These are phyloP conservation scores for Immersiella caudata DNA, from an alignment of 495 filamentous ascomycete species.

Conservation along the genomic window DNA sequence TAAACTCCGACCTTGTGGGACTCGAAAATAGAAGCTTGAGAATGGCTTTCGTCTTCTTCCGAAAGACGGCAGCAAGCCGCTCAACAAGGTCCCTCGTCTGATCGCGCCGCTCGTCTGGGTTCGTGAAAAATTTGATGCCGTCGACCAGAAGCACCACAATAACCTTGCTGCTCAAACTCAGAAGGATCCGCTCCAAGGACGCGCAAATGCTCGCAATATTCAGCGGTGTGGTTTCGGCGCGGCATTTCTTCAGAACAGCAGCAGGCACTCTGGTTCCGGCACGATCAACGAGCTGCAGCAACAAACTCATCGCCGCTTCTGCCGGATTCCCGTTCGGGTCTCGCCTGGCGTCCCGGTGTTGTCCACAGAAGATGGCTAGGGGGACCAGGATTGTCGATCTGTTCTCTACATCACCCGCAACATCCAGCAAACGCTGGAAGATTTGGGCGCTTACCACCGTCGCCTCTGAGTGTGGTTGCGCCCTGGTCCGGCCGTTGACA, in stretches of 20 bases:
- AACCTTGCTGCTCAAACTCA: neutral
- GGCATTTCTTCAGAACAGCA: conserved; percentile 7
- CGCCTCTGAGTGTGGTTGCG: neutral
- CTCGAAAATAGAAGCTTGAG: conserved; percentile 23
- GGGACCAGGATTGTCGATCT: conserved; percentile 3
- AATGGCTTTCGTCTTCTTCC: neutral
- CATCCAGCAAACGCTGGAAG: neutral
- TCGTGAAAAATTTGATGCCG: conserved; percentile 18
- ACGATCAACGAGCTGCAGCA: conserved; percentile 23
- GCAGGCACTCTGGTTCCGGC: neutral
- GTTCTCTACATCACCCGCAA: neutral
- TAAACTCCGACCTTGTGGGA: conserved; percentile 11
- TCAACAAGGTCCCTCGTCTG: conserved; percentile 11
- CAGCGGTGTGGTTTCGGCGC: neutral
- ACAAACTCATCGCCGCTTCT: conserved; percentile 20
- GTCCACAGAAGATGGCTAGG: conserved; percentile 24
- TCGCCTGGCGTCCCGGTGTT: conserved; percentile 13
- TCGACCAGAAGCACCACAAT: conserved; percentile 21
- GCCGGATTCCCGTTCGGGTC: conserved; percentile 15
- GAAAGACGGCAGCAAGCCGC: neutral
- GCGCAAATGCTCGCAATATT: conserved; percentile 17
- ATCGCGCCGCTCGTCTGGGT: neutral
- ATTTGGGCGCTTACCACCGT: conserved; percentile 19
- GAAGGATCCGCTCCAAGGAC: conserved; percentile 12
- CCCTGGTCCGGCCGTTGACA: conserved; percentile 13